phyloP scores from a whole-genome alignment of 371 early-diverging fungal genomes.

The Rhizomucor pusillus region DNA sequence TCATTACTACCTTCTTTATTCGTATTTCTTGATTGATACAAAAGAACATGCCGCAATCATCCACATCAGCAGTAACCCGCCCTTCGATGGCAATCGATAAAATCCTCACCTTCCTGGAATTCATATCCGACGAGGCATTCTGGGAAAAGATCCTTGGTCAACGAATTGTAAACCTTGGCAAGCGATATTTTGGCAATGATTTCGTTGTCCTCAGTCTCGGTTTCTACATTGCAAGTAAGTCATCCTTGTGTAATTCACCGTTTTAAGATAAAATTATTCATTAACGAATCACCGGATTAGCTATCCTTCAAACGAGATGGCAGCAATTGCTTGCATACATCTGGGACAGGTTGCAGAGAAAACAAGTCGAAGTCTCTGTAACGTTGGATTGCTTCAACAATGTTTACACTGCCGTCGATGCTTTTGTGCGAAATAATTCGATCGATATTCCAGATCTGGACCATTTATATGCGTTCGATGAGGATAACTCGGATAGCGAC shows the following conservation, averaged over 20 bases:
- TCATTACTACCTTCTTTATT: no score
- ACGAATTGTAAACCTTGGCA: slow-evolving; percentile 23
- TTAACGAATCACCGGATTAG: slow-evolving; percentile 15
- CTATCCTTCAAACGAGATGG: slow-evolving; percentile 31
- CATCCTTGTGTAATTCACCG: neutral
- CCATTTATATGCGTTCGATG: slow-evolving; percentile 15
- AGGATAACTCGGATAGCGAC: slow-evolving; percentile 4
- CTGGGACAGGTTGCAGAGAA: neutral
- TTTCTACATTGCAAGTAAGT: slow-evolving; percentile 31
- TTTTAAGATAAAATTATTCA: neutral
- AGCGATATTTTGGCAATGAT: slow-evolving; percentile 42
- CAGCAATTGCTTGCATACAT: slow-evolving; percentile 11
- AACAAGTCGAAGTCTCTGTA: neutral
- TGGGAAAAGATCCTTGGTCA: slow-evolving; percentile 31
- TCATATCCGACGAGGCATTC: slow-evolving; percentile 26
- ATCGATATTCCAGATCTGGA: slow-evolving; percentile 9
- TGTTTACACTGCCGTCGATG: slow-evolving; percentile 21
- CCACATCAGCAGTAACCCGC: no score
- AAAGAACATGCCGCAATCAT: no score
- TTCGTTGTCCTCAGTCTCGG: slow-evolving; percentile 30
- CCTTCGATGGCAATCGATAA: slow-evolving; percentile 4
- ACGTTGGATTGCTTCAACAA: slow-evolving; percentile 13
- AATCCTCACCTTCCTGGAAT: slow-evolving; percentile 26
- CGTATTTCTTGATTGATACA: no score
- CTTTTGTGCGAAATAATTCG: slow-evolving; percentile 15